Conservation (phyloP, 1,284 basidiomycete species). For the Tremellales sp. region DNA sequence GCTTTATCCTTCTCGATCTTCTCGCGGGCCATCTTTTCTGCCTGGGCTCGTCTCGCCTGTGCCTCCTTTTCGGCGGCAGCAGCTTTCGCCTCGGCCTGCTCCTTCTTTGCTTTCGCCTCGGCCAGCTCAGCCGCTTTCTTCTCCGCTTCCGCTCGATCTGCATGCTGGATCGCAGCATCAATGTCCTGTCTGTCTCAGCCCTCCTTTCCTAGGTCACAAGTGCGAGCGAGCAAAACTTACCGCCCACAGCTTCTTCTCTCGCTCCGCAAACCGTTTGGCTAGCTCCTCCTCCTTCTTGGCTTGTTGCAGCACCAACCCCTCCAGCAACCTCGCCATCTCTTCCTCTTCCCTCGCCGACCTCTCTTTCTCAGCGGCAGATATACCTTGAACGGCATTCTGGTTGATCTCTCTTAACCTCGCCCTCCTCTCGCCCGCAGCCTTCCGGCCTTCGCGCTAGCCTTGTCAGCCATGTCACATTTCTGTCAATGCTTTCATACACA, state of each 20-base stretch:
- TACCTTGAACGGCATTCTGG: slow-evolving; percentile 18
- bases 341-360: slow-evolving; percentile 24
- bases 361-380: slow-evolving; percentile 10
- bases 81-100: slow-evolving; percentile 21
- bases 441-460: slow-evolving; percentile 20
- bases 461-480: slow-evolving; percentile 1
- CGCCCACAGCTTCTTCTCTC: slow-evolving; percentile 37
- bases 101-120: slow-evolving; percentile 9
- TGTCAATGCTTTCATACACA: slow-evolving; percentile 8
- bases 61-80: slow-evolving; percentile 25
- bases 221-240: slow-evolving; percentile 18
- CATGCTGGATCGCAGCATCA: slow-evolving; percentile 31
- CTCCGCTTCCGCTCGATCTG: slow-evolving; percentile 22
- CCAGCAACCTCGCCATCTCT: slow-evolving; percentile 31
- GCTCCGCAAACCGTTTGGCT: slow-evolving; percentile 25
- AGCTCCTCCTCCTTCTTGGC: slow-evolving; percentile 31
- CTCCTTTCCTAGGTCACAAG: not conserved
- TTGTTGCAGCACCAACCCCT: slow-evolving; percentile 30
- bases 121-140: slow-evolving; percentile 15
- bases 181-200: slow-evolving; percentile 26
- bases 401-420: slow-evolving; percentile 17
- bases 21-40: slow-evolving; percentile 21
- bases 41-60: slow-evolving; percentile 19
- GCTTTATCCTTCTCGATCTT: slow-evolving; percentile 18
- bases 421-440: slow-evolving; percentile 15